Evolutionary conservation across 352 stramenopile genomes (phyloP), one percentile per base, ranked within the genome.

Genomic region (Pythium utonaiense): DNA sequence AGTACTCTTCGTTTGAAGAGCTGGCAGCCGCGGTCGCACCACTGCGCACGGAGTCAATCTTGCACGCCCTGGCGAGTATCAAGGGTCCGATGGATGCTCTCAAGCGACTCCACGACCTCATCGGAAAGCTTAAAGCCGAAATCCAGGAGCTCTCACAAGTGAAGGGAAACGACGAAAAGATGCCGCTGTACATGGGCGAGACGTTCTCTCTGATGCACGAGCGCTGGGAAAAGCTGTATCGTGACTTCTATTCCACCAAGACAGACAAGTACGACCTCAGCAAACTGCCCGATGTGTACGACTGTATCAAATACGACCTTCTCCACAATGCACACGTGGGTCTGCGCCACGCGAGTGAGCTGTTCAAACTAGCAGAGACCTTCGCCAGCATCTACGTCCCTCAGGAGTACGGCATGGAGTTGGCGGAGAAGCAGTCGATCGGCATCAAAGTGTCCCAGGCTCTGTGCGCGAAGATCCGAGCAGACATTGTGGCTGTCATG

Each of bases 381-480:
- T 98, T 99, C 73, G 95, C 96, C 31, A 91, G 98, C 60, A 97
- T 95, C 62, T 97, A 99, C 53, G 96, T 99, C 3, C 97, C 97
- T 3, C 97, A 99, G 62, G 97, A 99, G 71, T 95, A 95, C 50
- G 85, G 95, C 40, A 98, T 96, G 75, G 80, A 94, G 22, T 64
- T 90, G 16, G 65, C 61, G 2, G 95, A 99, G 64, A 99, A 99
- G 71, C 79, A 97, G 57, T 93, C 88, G 16, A 98, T 99, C 59
- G 96, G 96, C 22, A 91, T 88, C 19, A 96, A 96, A 45, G 98
- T 99, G 53, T 99, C 96, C 33, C 87, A 96, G 55, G 93, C 96
- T 14, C 78, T 99, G 0, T 89, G 99, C 33, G 96, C 98, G 41
- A 99, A 99, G 78, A 98, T 99, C 63, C 97, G 96, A 52, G 96